phyloP scores from a whole-genome alignment of 176 grass and related monocot species.

The Bonia amplexicaulis region DNA sequence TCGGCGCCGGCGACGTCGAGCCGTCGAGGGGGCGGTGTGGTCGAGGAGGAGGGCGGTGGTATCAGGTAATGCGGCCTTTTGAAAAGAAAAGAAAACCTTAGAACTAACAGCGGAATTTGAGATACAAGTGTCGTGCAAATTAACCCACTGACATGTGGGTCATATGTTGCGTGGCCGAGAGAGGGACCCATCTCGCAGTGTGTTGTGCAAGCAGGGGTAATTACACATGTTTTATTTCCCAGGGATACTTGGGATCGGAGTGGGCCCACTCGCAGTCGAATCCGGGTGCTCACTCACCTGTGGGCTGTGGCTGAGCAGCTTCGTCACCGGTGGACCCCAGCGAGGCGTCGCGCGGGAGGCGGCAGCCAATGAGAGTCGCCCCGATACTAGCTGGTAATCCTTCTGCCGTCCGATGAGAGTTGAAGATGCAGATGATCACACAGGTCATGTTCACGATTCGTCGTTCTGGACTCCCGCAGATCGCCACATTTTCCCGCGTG shows the following conservation, averaged over 20 bases:
- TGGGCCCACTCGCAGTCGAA: not conserved
- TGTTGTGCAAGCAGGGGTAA: accelerated
- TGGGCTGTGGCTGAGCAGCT: not conserved
- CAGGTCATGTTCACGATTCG: not conserved
- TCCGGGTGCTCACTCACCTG: not conserved
- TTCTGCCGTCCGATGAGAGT: not conserved
- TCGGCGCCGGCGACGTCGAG: slow-evolving; percentile 14
- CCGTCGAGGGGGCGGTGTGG: not conserved
- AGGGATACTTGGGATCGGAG: not conserved
- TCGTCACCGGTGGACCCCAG: not conserved
- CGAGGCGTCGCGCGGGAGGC: not conserved
- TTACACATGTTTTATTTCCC: not conserved
- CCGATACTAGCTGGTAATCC: not conserved
- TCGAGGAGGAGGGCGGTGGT: not conserved
- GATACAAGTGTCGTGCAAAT: not conserved
- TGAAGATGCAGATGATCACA: not conserved
- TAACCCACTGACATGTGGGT: not conserved
- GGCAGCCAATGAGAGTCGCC: not conserved
- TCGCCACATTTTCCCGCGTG: not conserved
- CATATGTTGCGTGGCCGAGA: accelerated
- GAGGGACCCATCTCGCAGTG: not conserved
- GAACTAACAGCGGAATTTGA: slow-evolving; percentile 4
- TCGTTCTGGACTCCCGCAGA: not conserved
- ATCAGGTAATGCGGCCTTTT: not conserved
- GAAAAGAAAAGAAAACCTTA: not conserved